These are phyloP conservation scores for Fusarium chuoi DNA, from an alignment of 2,329 filamentous ascomycete species.

Conservation along the genomic window DNA sequence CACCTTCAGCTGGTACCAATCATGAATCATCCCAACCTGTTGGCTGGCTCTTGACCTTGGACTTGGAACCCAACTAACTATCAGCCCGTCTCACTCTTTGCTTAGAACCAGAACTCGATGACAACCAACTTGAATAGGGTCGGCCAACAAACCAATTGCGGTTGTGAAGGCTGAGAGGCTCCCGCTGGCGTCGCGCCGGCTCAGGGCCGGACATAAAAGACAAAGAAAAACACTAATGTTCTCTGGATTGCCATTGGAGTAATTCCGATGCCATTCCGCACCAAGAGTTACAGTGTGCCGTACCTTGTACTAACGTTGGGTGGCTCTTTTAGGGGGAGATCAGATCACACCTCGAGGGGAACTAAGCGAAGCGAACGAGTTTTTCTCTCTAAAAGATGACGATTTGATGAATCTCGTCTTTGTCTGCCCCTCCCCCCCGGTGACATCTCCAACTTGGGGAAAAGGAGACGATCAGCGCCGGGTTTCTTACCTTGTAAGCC, in stretches of 20 bases:
- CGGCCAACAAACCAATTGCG: constrained; percentile 16
- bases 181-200: constrained; percentile 27
- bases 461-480: constrained; percentile 20
- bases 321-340: constrained; percentile 5
- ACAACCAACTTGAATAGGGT: constrained; percentile 3
- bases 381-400: constrained; percentile 23
- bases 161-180: constrained; percentile 10
- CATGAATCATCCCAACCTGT: constrained; percentile 1
- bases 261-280: background rate
- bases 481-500: constrained; percentile 17
- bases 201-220: constrained; percentile 24
- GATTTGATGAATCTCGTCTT: constrained; percentile 19
- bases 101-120: background rate
- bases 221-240: constrained; percentile 10
- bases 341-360: background rate
- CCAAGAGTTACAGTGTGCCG: background rate
- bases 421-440: constrained; percentile 3
- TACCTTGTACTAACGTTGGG: constrained; percentile 8
- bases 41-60: constrained; percentile 7
- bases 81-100: background rate
- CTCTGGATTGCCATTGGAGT: background rate
- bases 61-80: background rate
- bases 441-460: constrained; percentile 10
- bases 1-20: constrained; percentile 17
- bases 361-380: constrained; percentile 2